Base-by-base conservation (phyloP, 2,329 filamentous ascomycete genomes). In the Venturia nashicola region DNA sequence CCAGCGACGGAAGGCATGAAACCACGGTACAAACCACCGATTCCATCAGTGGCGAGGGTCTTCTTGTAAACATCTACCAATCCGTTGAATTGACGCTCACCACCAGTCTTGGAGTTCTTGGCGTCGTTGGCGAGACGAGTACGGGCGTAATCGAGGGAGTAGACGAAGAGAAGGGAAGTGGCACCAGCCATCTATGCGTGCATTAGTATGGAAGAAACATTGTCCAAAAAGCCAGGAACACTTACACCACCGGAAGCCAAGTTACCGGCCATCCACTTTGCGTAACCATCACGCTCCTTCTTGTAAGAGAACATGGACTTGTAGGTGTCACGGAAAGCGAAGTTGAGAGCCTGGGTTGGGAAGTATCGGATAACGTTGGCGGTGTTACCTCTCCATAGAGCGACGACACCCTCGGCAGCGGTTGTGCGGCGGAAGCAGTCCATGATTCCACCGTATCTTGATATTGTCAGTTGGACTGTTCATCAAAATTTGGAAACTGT, bases 281-380 rank as follows among this genome's bases (percentile, higher is more conserved):
- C 84, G 82, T 99, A 99, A 76, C 94, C 94, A 80, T 99, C 94
- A 82, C 88, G 88, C 69, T 99, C 94, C 90, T 97, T 97, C 91
- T 97, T 99, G 91, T 91, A 99, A 78, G 91, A 90, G 88, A 99
- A 99, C 92, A 99, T 95, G 78, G 89, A 86, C 91, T 99, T 99
- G 91, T 97, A 99, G 88, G 95, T 97, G 82, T 99, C 94, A 82
- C 94, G 94, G 94, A 99, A 99, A 79, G 94, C 94, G 78, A 99
- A 99, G 92, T 99, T 99, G 80, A 99, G 86, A 76, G 94, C 94
- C 87, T 99, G 94, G 80, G 94, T 99, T 74, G 94, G 94, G 91
- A 99, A 99, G 86, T 99, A 99, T 89, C 94, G 94, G 86, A 99
- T 96, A 82, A 99, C 94, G 89, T 99, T 99, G 91, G 94, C 94